Evolutionary conservation across 1,284 basidiomycete genomes (phyloP), one percentile per base, ranked within the genome.

Genomic region (Trichosporon faecale): DNA sequence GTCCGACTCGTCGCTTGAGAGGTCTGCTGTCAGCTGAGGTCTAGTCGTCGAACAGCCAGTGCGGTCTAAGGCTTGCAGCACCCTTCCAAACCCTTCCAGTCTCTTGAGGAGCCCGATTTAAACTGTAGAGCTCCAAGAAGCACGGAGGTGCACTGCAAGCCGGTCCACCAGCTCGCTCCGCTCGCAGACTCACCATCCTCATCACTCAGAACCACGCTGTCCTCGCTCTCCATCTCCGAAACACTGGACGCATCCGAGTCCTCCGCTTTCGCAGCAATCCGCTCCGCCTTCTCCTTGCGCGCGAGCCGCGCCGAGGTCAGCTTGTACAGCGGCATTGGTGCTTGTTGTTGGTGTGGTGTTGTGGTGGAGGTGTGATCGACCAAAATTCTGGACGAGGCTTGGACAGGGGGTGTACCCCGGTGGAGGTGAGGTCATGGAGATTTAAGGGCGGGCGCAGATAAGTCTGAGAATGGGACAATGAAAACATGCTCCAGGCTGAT

Each of bases 271-370:
- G 52, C 57, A 2, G 57, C 57, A 2, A 18, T 9, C 16, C 57
- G 57, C 29, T 61, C 90, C 72, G 91, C 90, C 74, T 89, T 85
- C 77, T 89, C 86, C 72, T 86, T 87, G 76, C 87, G 90, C 76
- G 86, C 86, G 44, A 87, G 85, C 67, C 90, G 87, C 79, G 89
- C 91, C 75, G 90, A 88, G 9, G 92, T 87, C 71, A 92, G 87
- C 84, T 94, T 94, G 86, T 92, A 95, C 89, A 95, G 71, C 21
- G 79, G 79, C 79, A 80, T 80, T 79, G 6, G 55, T 92, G 72
- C n/a, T 74, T 25, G n/a, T 18, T 21, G 23, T 64, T 21, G 18
- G 9, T 33, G 27, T 25, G 44, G 14, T 46, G 33, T 31, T 9
- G 64, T 16, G n/a, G 52, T 40, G 60, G 37, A 44, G 31, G 68